Base-by-base conservation (phyloP, 2,329 filamentous ascomycete species). In the Orbilia brochopaga region DNA sequence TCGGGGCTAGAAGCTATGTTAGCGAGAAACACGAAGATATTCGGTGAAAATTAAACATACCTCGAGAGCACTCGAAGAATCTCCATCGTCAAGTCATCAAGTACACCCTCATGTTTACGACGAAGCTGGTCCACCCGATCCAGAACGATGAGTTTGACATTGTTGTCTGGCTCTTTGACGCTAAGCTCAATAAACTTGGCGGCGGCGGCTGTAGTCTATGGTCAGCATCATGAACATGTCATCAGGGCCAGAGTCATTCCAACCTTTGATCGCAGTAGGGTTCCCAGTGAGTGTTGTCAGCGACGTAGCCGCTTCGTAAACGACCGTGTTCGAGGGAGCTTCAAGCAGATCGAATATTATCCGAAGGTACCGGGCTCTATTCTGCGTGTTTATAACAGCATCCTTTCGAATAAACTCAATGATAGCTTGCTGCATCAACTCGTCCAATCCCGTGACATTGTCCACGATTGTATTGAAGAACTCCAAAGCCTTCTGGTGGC, bases 101-200 rank as follows among this genome's bases (percentile, higher is more conserved):
- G 81, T 19, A 97, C 87, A 58, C 92, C 92, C 78, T 94, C 90
- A 76, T 96, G 95, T 80, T 91, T 91, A 79, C 89, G 88, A 76
- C 92, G 86, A 74, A 97, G 81, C 77, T 93, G 88, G 77, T 96
- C 90, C 40, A 99, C 94, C 51, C 93, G 89, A 78, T 97, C 94
- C 48, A 99, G 84, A 19, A 99, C 94, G 76, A 99, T 99, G 51
- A 99, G 87, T 82, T 99, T 99, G 74, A 99, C 94, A 78, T 99
- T 99, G 83, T 99, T 99, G 80, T 99, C 94, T 0, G 94, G 89
- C 81, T 97, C 94, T 81, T 96, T 96, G 79, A 99, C 97, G 79
- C 90, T 92, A 7, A 99, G 84, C 80, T 99, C 94, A 74, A 97
- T 96, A 79, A 99, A 94, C 79, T 99, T 99, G 76, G 87, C 86